Base-by-base conservation (phyloP, 1,139 yeast species). In the Blastobotrys raffinosifermentans region DNA sequence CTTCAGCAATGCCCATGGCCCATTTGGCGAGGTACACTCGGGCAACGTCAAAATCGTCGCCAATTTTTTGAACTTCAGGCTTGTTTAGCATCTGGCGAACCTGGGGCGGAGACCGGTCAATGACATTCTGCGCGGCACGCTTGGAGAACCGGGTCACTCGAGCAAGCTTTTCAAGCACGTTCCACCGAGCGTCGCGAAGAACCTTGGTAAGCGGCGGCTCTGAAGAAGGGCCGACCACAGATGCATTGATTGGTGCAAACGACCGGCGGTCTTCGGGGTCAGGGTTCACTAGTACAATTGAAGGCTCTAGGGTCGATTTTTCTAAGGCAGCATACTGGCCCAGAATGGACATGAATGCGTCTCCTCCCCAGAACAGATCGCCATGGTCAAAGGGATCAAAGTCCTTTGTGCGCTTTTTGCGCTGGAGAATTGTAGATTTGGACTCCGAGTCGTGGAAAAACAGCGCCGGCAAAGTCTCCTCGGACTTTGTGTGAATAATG, bases 1-100 rank as follows among this genome's bases (percentile, higher is more conserved):
- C 95, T 53, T 87, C 93, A 50, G 91, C 93, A 18, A 91, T 94
- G 27, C 87, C 87, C 52, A 86, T 74, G 0, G 98, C 97, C 98
- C 98, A 91, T 64, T 87, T 87, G 4, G 98, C 97, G 44, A 91
- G 67, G 57, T 87, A 91, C 3, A 87, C 83, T 37, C 89, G 72
- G 0, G 96, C 96, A 34, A 91, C 79, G 53, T 89, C 97, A 57
- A 87, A 91, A 47, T 91, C 98, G 47, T 86, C 87, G 40, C 93
- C 86, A 19, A 89, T 75, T 39, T 70, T 73, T 49, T 71, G 73
- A 4, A 89, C 94, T 50, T 87, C 94, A 0, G 95, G 93, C 47
- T 80, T 79, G 41, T 70, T 72, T 38, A 91, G 66, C 45, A 84
- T 60, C 40, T 74, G 75, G 46, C 75, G 75, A 11, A 87, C 71